Percentiles rank a stretch among this genome's conserved stretches.
phyloP scores from a whole-genome alignment of 2,329 filamentous ascomycete genomes.

The Arthrobotrys pseudoclavata region DNA sequence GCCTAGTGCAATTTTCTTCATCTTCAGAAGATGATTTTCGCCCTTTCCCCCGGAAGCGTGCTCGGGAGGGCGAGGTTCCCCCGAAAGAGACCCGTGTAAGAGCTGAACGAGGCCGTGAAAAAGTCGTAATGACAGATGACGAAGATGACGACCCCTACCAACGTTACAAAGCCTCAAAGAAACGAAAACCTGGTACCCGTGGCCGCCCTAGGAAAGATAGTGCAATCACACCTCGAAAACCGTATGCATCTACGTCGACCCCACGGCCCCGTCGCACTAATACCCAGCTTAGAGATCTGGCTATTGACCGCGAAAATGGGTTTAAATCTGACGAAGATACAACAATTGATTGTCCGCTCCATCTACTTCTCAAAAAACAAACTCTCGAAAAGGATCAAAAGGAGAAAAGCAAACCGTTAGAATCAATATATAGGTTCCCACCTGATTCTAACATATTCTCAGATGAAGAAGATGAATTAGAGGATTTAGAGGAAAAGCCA shows the following conservation, averaged over 20 bases:
- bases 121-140: constrained; percentile 66
- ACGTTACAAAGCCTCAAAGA: constrained; percentile 71
- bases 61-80: neutral
- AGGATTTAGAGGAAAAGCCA: constrained; percentile 72
- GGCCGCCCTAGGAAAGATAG: constrained; percentile 61
- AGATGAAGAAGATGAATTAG: constrained; percentile 67
- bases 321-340: constrained; percentile 64
- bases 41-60: constrained; percentile 6
- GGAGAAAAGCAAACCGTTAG: constrained; percentile 52
- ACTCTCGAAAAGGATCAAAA: constrained; percentile 46
- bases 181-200: constrained; percentile 64
- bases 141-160: constrained; percentile 75
- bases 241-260: constrained; percentile 51
- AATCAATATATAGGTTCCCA: constrained; percentile 60
- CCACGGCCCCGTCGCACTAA: constrained; percentile 38
- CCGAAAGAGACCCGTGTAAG: constrained; percentile 27
- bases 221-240: constrained; percentile 60
- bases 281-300: constrained; percentile 61
- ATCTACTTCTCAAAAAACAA: constrained; percentile 44
- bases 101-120: constrained; percentile 54
- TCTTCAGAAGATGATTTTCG: constrained; percentile 13
- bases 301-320: constrained; percentile 62
- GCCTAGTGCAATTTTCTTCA: neutral
- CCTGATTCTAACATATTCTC: constrained; percentile 67
- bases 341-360: constrained; percentile 63